Evolutionary conservation across 129 eudicot genomes (phyloP).

Genomic region (Tagetes erecta): DNA sequence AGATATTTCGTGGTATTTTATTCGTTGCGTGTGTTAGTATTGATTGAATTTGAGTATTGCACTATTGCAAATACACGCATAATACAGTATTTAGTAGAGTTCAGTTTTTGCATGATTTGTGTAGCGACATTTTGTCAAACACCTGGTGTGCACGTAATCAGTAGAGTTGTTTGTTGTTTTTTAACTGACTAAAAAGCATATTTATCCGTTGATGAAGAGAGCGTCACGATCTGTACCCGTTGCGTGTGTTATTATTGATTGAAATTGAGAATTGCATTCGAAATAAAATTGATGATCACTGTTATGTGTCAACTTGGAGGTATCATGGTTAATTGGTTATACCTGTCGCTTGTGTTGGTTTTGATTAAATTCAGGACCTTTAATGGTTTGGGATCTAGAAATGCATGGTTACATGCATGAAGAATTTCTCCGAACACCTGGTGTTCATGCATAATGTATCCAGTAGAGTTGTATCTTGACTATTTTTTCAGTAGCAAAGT

Average conservation of each 20-base stretch:
- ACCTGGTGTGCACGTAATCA: slow-evolving; percentile 11
- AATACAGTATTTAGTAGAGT: too few relatives aligned
- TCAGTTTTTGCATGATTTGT: neutral
- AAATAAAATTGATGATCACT: neutral
- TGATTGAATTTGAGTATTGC: too few relatives aligned
- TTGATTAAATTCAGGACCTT: neutral
- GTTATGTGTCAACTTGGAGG: neutral
- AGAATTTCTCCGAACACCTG: slow-evolving; percentile 7
- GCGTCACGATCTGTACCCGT: neutral
- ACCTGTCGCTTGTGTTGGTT: neutral
- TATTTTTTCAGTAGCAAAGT: neutral
- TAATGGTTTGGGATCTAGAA: neutral
- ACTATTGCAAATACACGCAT: neutral
- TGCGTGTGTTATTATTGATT: neutral
- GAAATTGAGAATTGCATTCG: neutral
- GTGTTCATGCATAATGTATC: neutral
- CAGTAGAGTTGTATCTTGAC: neutral
- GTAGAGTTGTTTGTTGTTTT: neutral
- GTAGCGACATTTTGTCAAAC: slow-evolving; percentile 29
- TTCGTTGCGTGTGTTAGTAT: too few relatives aligned
- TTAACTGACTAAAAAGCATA: neutral
- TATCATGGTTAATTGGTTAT: neutral
- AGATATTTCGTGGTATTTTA: too few relatives aligned
- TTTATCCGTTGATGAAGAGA: neutral
- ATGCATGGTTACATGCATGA: neutral